These are phyloP conservation scores for Vicia villosa DNA, from an alignment of 306 rosid species.

Conservation along the genomic window DNA sequence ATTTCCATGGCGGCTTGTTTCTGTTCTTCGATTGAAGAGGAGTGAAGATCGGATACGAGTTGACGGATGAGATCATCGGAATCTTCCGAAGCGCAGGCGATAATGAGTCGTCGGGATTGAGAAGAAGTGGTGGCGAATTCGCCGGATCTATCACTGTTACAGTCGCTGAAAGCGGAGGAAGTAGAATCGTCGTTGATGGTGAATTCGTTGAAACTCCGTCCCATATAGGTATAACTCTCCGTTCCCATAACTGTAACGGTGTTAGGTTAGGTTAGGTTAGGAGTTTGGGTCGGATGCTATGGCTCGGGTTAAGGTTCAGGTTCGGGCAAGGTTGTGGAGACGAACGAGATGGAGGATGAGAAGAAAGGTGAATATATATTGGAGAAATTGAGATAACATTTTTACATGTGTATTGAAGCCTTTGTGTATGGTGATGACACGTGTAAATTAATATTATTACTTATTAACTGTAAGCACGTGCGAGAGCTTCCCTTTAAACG, in stretches of 20 bases:
- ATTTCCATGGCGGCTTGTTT: constrained; percentile 97
- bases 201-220: constrained; percentile 58
- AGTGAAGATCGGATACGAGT: constrained; percentile 68
- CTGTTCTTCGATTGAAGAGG: constrained; percentile 74
- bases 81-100: constrained; percentile 75
- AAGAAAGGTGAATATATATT: constrained; percentile 1
- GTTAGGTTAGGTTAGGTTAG: not conserved
- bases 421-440: constrained; percentile 50
- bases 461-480: constrained; percentile 51
- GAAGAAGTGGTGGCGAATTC: constrained; percentile 75
- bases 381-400: constrained; percentile 36
- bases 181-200: constrained; percentile 61
- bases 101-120: constrained; percentile 57
- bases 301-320: constrained; percentile 3
- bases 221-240: constrained; percentile 57
- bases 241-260: constrained; percentile 49
- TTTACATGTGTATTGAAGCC: constrained; percentile 40
- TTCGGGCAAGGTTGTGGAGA: not conserved
- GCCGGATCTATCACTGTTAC: constrained; percentile 94
- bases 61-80: constrained; percentile 78
- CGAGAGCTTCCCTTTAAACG: constrained; percentile 54
- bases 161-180: constrained; percentile 89
- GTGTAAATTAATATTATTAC: constrained; percentile 40
- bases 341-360: not conserved
- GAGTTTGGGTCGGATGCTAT: not conserved